Evolutionary conservation across 2,329 filamentous ascomycete species (phyloP).

Genomic region (Dactylellina sp.): DNA sequence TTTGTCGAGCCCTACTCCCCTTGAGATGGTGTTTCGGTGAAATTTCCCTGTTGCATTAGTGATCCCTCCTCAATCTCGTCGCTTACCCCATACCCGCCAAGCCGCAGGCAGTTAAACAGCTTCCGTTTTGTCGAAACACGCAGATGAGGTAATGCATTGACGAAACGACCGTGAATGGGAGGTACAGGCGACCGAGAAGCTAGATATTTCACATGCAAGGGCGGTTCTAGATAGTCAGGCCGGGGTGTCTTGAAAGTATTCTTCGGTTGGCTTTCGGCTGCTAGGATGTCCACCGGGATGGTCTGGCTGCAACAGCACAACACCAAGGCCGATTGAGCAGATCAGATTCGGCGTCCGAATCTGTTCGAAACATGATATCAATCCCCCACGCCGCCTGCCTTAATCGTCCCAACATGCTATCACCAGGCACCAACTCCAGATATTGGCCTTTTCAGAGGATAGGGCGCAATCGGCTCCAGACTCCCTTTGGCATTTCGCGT

Average conservation of each 20-base stretch:
- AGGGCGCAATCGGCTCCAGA: conserved; percentile 4
- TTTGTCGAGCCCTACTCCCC: not conserved
- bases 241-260: conserved; percentile 29
- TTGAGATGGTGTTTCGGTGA: conserved; percentile 15
- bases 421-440: conserved; percentile 32
- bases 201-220: conserved; percentile 27
- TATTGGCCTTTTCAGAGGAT: conserved; percentile 16
- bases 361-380: conserved; percentile 15
- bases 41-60: not conserved
- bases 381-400: conserved; percentile 21
- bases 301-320: conserved; percentile 28
- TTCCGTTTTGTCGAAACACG: conserved; percentile 23
- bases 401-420: conserved; percentile 14
- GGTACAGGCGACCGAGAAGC: conserved; percentile 31
- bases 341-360: conserved; percentile 11
- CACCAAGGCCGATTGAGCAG: conserved; percentile 33
- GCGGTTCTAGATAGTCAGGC: conserved; percentile 11
- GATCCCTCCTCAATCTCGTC: conserved; percentile 4
- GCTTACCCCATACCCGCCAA: conserved; percentile 17
- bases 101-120: not conserved
- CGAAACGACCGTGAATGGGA: conserved; percentile 21
- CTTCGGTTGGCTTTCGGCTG: conserved; percentile 40
- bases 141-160: not conserved
- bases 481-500: conserved; percentile 2
- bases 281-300: conserved; percentile 18